phyloP scores from a whole-genome alignment of 2,329 filamentous ascomycete species.

The Akanthomyces lecanii region DNA sequence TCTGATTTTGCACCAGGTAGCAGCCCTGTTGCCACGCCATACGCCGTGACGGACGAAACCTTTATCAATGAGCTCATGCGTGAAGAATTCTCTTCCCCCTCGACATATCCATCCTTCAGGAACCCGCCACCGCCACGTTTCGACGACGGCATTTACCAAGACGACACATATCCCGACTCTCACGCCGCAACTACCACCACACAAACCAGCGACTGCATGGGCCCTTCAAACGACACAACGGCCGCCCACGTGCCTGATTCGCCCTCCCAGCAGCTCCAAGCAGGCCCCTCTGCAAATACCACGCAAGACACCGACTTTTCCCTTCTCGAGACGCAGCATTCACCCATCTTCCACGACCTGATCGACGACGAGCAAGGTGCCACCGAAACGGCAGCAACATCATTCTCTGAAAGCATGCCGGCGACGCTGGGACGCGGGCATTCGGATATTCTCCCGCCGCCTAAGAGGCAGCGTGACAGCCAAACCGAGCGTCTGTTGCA shows the following conservation, averaged over 20 bases:
- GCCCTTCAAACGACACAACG: neutral
- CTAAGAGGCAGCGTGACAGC: slow-evolving; percentile 27
- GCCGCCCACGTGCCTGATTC: slow-evolving; percentile 9
- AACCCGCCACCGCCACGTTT: slow-evolving; percentile 10
- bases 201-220: slow-evolving; percentile 1
- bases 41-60: slow-evolving; percentile 22
- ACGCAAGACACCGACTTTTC: slow-evolving; percentile 21
- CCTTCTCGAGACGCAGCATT: slow-evolving; percentile 25
- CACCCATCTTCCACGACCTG: slow-evolving; percentile 27
- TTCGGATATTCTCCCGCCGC: slow-evolving; percentile 8
- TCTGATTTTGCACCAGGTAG: neutral
- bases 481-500: neutral
- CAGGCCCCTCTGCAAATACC: slow-evolving; percentile 17
- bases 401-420: slow-evolving; percentile 30
- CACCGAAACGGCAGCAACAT: slow-evolving; percentile 26
- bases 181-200: neutral
- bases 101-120: slow-evolving; percentile 31
- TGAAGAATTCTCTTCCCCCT: slow-evolving; percentile 34
- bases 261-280: slow-evolving; percentile 17
- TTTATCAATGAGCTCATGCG: slow-evolving; percentile 27
- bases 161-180: slow-evolving; percentile 3
- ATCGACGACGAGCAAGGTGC: slow-evolving; percentile 26
- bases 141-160: slow-evolving; percentile 12
- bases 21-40: neutral
- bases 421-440: slow-evolving; percentile 5